Conservation (phyloP, 2,329 filamentous ascomycete genomes). For the Trichoderma citrinoviride region DNA sequence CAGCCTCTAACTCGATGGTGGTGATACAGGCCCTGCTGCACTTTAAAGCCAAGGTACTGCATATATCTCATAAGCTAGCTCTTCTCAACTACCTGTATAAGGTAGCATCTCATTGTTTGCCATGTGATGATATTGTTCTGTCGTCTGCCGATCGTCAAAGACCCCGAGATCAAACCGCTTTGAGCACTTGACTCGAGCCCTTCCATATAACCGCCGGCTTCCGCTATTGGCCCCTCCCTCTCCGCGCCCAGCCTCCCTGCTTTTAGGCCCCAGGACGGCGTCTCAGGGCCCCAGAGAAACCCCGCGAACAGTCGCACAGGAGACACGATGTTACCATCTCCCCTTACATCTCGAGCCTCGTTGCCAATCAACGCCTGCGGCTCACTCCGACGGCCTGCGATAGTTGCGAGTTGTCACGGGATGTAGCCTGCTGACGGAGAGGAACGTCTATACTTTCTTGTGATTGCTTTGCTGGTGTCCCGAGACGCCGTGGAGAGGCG, state of each 20-base stretch:
- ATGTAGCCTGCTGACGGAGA: constrained; percentile 11
- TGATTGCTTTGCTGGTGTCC: constrained; percentile 7
- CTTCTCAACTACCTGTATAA: neutral
- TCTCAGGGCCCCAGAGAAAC: constrained; percentile 12
- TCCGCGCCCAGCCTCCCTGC: constrained; percentile 10
- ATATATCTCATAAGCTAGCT: neutral
- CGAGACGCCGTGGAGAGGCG: neutral
- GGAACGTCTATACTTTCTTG: neutral
- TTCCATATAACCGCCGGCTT: neutral
- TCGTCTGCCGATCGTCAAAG: neutral
- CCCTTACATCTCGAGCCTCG: constrained; percentile 1
- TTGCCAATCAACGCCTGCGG: constrained; percentile 4
- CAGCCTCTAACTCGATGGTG: neutral
- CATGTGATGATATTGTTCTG: constrained; percentile 11
- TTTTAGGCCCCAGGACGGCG: constrained; percentile 1
- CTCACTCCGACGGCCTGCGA: neutral
- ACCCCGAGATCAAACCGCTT: neutral
- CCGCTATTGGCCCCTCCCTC: constrained; percentile 3
- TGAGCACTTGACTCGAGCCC: neutral
- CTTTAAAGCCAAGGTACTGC: neutral
- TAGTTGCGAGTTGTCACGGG: constrained; percentile 5
- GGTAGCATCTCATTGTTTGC: neutral
- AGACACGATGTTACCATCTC: constrained; percentile 10
- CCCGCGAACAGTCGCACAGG: constrained; percentile 13
- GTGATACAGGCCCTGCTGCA: neutral